A percentile compares a stretch with the other conserved stretches of the same genome.
Evolutionary conservation across 345 rosid species (phyloP).

Genomic region (Clausena lansium): DNA sequence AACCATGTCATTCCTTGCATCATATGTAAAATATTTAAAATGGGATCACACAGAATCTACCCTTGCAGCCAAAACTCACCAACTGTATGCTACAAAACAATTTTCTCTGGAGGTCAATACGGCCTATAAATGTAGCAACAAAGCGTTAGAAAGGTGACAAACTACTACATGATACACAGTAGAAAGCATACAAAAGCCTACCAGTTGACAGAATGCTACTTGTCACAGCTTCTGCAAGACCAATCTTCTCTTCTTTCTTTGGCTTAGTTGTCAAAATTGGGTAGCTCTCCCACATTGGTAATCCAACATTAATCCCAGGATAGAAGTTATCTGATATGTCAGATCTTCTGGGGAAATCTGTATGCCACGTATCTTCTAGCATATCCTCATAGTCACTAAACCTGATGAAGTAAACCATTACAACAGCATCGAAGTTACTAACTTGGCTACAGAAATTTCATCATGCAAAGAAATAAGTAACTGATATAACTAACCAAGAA

Average conservation of each 20-base stretch:
- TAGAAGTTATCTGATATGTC: conserved; percentile 52
- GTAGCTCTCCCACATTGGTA: conserved; percentile 85
- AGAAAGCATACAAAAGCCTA: conserved; percentile 27
- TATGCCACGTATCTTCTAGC: conserved; percentile 87
- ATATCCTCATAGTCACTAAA: conserved; percentile 83
- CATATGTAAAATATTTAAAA: conserved; percentile 1
- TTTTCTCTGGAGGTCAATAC: conserved; percentile 87
- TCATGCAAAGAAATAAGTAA: conserved; percentile 7
- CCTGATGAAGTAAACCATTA: conserved; percentile 39
- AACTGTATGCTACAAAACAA: conserved; percentile 82
- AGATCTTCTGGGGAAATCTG: conserved; percentile 71
- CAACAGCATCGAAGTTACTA: background rate
- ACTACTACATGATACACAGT: conserved; percentile 2
- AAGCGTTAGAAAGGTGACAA: conserved; percentile 13
- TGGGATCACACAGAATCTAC: conserved; percentile 3
- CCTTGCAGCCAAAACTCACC: conserved; percentile 41
- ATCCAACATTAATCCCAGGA: conserved; percentile 50
- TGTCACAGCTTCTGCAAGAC: conserved; percentile 91
- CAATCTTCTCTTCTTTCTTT: conserved; percentile 91
- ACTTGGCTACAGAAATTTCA: conserved; percentile 11
- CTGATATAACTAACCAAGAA: conserved; percentile 51
- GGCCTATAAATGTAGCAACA: conserved; percentile 48
- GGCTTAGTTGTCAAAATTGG: conserved; percentile 60
- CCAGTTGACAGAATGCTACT: conserved; percentile 89
- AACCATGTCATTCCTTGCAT: conserved; percentile 21